Conservation (phyloP, 129 eudicot species). For the Lactuca sativa region DNA sequence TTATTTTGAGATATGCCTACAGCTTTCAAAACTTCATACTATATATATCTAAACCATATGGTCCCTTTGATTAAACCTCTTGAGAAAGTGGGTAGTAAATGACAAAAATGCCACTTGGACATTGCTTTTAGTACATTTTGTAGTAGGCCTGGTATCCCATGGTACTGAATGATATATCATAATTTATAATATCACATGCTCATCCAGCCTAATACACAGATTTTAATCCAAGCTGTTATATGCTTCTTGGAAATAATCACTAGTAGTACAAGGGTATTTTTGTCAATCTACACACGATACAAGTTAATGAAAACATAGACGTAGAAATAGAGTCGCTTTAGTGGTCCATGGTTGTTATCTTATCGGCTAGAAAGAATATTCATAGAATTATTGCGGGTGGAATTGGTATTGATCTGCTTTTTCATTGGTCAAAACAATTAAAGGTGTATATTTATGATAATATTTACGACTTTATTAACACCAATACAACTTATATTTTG, state of each 20-base stretch:
- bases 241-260: conserved; percentile 13
- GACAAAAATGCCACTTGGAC: conserved; percentile 45
- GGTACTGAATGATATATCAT: conserved; percentile 10
- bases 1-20: conserved; percentile 29
- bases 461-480: conserved; percentile 15
- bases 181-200: conserved; percentile 27
- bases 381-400: conserved; percentile 14
- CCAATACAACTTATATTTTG: not conserved
- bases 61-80: conserved; percentile 33
- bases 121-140: conserved; percentile 34
- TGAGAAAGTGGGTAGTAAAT: conserved; percentile 31
- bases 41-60: conserved; percentile 27
- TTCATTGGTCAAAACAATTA: conserved; percentile 35
- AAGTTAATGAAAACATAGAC: conserved; percentile 24
- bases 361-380: conserved; percentile 7
- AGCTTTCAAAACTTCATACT: conserved; percentile 32
- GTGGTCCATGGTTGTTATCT: conserved; percentile 32
- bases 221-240: conserved; percentile 24
- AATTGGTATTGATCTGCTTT: conserved; percentile 14
- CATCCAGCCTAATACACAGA: conserved; percentile 33
- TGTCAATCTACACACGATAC: conserved; percentile 8
- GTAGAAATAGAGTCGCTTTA: conserved; percentile 27
- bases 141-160: conserved; percentile 28
- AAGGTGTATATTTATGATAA: conserved; percentile 26
- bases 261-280: conserved; percentile 20